Conservation (phyloP, 2,329 filamentous ascomycete genomes). For the Microthyrium microscopicum region DNA sequence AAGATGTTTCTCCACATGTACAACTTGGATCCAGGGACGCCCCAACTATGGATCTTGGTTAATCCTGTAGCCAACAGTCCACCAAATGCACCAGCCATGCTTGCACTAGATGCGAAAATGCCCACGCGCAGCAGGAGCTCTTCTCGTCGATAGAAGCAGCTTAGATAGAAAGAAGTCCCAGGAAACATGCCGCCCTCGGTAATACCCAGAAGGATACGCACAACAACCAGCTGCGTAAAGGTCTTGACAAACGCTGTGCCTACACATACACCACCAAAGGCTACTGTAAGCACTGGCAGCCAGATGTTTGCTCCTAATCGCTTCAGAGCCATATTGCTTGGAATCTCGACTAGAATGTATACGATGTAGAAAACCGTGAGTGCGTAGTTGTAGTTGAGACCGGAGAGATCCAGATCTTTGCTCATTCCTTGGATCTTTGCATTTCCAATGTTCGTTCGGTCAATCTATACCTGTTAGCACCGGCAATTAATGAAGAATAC, state of each 20-base stretch:
- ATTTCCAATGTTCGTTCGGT: slow-evolving; percentile 32
- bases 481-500: neutral
- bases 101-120: slow-evolving; percentile 38
- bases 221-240: slow-evolving; percentile 30
- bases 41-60: slow-evolving; percentile 36
- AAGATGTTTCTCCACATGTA: slow-evolving; percentile 40
- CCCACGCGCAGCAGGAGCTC: slow-evolving; percentile 40
- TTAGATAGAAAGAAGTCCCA: slow-evolving; percentile 39
- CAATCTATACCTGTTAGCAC: slow-evolving; percentile 1
- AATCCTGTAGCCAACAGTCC: slow-evolving; percentile 39
- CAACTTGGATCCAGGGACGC: slow-evolving; percentile 11
- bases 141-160: slow-evolving; percentile 38
- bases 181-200: slow-evolving; percentile 44
- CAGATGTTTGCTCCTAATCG: slow-evolving; percentile 34
- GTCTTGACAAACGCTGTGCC: slow-evolving; percentile 36
- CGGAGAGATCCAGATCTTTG: slow-evolving; percentile 30
- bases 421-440: slow-evolving; percentile 38
- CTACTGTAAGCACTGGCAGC: slow-evolving; percentile 36
- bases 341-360: slow-evolving; percentile 39
- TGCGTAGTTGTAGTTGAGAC: slow-evolving; percentile 39
- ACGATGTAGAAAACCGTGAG: slow-evolving; percentile 42
- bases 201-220: slow-evolving; percentile 34
- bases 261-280: slow-evolving; percentile 39
- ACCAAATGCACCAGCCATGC: slow-evolving; percentile 40
- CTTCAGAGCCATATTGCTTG: slow-evolving; percentile 39